Base-by-base conservation (phyloP, 345 rosid species). In the Euphorbia pulcherrima region DNA sequence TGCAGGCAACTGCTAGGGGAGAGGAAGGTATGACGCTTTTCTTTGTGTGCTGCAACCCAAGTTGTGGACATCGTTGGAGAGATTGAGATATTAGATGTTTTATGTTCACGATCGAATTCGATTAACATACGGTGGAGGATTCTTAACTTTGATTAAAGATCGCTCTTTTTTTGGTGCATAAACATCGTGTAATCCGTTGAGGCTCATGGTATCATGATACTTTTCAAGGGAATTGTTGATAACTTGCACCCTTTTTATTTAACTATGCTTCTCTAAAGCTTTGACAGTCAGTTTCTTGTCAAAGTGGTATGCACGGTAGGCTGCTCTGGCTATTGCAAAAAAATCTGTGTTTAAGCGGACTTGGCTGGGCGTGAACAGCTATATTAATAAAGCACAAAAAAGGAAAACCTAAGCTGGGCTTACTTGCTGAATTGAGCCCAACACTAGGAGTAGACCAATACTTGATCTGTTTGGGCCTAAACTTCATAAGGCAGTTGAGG, bases 21-120 rank as follows among this genome's bases (percentile, higher is more conserved):
- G 97, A 90, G 82, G 98, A 88, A 74, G 94, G 94, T 53, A 88
- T 87, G 98, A 86, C 94, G 0, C 78, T 92, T 70, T 90, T 87
- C 78, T 88, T 87, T 55, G 98, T 92, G 39, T 90, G 98, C 81
- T 90, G 93, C 77, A 90, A 87, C 74, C 87, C 88, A 0, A 88
- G 75, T 29, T 93, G 96, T 50, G 85, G 89, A 14, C 59, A 88
- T 68, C 82, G 94, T 1, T 90, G 97, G 96, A 87, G 90, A 79
- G 97, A 90, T 30, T 76, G 69, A 76, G 40, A 48, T 55, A 18
- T 68, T 66, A 52, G 71, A 46, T n/a, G 27, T 40, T 2, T 29
- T 37, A n/a, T 56, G 37, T 56, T 57, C 17, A 17, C 14, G 40
- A 26, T 2, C 0, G 11, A 28, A 46, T 10, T 21, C 53, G 16